Percentiles rank a stretch among this genome's conserved stretches.
These are phyloP conservation scores for Ceratocystis ficicola DNA, from an alignment of 2,329 filamentous ascomycete species.

Conservation along the genomic window DNA sequence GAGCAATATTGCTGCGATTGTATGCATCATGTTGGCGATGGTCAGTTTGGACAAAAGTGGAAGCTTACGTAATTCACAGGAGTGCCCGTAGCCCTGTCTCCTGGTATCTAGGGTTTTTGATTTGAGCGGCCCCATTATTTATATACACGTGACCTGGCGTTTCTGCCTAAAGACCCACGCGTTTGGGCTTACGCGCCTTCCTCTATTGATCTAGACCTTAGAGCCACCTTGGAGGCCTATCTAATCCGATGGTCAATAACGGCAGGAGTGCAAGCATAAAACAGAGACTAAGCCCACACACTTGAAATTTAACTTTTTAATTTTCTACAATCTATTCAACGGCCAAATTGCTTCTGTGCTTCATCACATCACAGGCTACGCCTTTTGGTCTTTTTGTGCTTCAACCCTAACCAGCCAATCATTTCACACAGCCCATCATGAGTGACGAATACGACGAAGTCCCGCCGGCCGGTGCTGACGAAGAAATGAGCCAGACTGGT, in stretches of 20 bases:
- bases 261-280: constrained; percentile 1
- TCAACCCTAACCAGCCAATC: background rate
- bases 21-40: too few species aligned
- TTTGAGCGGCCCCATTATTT: background rate
- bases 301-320: background rate
- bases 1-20: too few species aligned
- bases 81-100: background rate
- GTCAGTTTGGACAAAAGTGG: too few species aligned
- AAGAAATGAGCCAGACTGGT: constrained; percentile 62
- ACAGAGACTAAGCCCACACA: background rate
- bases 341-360: background rate
- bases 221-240: constrained; percentile 6
- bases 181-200: constrained; percentile 14
- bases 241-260: background rate
- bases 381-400: background rate
- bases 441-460: constrained; percentile 49
- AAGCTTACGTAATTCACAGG: too few species aligned
- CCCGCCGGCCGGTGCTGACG: constrained; percentile 40
- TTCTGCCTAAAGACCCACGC: constrained; percentile 16
- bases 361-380: background rate
- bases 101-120: background rate
- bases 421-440: constrained; percentile 29
- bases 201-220: constrained; percentile 5
- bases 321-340: background rate
- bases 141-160: constrained; percentile 13